Evolutionary conservation across 257 asterid species (phyloP).

Genomic region (Solanum pimpinellifolium): DNA sequence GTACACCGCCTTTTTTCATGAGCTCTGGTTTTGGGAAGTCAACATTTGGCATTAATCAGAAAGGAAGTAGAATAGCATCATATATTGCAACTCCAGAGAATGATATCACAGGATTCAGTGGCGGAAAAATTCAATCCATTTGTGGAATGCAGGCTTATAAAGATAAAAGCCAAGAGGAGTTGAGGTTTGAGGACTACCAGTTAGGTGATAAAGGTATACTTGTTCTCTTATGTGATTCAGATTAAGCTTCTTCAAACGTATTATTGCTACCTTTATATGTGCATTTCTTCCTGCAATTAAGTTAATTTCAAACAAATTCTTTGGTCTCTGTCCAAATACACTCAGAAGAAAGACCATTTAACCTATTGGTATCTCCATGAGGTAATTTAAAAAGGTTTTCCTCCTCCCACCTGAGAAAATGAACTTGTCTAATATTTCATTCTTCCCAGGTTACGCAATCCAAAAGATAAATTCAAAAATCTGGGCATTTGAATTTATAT

Average conservation of each 20-base stretch:
- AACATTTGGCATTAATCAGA: background rate
- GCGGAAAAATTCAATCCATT: conserved; percentile 48
- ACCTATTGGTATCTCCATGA: background rate
- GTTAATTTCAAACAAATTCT: background rate
- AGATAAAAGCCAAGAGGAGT: conserved; percentile 81
- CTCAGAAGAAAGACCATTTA: background rate
- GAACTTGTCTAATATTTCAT: background rate
- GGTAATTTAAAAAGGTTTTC: background rate
- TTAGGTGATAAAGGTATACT: conserved; percentile 46
- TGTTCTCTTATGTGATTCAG: background rate
- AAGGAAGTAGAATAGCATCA: conserved; percentile 49
- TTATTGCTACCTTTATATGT: background rate
- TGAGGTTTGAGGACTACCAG: conserved; percentile 74
- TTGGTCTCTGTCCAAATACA: background rate
- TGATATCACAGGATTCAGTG: conserved; percentile 14
- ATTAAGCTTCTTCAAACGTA: background rate
- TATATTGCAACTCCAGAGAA: conserved; percentile 47
- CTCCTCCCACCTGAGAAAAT: background rate
- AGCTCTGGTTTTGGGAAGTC: background rate
- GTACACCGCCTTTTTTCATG: background rate
- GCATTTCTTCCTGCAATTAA: background rate
- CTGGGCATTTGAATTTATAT: background rate
- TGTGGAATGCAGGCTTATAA: conserved; percentile 59
- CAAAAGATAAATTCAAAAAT: background rate
- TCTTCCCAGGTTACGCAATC: background rate